These are phyloP conservation scores for Tagetes erecta DNA, from an alignment of 129 eudicot genomes.

Conservation along the genomic window DNA sequence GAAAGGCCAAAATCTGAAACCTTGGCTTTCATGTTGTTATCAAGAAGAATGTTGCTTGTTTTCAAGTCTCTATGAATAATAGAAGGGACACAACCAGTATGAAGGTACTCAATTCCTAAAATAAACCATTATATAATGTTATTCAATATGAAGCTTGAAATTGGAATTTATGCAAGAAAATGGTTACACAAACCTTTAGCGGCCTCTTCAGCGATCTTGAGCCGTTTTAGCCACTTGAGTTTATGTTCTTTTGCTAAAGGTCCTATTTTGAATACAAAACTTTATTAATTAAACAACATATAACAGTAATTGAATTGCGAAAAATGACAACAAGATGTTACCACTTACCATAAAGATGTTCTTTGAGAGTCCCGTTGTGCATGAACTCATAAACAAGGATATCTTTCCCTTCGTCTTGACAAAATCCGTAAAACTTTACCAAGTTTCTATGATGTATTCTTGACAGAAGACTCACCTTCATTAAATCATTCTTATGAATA, in stretches of 20 bases:
- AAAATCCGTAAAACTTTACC: conserved; percentile 92
- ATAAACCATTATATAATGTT: conserved; percentile 18
- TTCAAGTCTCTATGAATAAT: conserved; percentile 93
- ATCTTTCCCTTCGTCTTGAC: conserved; percentile 93
- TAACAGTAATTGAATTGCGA: not conserved
- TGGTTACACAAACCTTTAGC: conserved; percentile 63
- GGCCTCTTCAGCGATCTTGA: conserved; percentile 97
- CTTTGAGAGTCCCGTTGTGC: conserved; percentile 97
- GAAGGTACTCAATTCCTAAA: conserved; percentile 96
- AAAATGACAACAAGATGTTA: not conserved
- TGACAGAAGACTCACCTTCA: conserved; percentile 93
- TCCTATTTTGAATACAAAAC: conserved; percentile 39
- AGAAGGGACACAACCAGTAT: conserved; percentile 94
- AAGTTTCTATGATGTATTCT: conserved; percentile 97
- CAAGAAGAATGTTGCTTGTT: conserved; percentile 95
- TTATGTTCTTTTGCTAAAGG: conserved; percentile 65
- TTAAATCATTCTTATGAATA: not conserved
- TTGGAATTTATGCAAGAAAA: not conserved
- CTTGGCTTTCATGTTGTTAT: conserved; percentile 90
- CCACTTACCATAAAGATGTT: conserved; percentile 85
- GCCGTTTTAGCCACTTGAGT: conserved; percentile 86
- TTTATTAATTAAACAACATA: not conserved
- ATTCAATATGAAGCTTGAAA: not conserved
- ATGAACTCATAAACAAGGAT: conserved; percentile 94
- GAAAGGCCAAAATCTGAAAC: conserved; percentile 99